Evolutionary conservation across 352 stramenopile genomes (phyloP).

Genomic region (Globisporangium rhizosaccharum): DNA sequence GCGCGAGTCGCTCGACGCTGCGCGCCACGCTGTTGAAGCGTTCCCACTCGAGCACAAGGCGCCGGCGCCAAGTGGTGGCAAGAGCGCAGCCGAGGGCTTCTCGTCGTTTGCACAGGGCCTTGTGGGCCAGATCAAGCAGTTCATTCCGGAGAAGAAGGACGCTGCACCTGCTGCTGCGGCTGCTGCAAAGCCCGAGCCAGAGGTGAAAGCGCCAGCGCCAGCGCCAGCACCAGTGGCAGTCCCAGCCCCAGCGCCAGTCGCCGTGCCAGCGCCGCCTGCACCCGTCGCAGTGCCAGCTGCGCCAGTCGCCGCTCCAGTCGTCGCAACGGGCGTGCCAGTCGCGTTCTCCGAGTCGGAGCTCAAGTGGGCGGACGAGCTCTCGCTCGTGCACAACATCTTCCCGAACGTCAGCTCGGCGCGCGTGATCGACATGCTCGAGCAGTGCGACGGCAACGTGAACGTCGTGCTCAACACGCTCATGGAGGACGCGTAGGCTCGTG

Average conservation of each 20-base stretch:
- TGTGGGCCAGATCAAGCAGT: constrained; percentile 56
- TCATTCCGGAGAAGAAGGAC: constrained; percentile 53
- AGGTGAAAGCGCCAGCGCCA: constrained; percentile 12
- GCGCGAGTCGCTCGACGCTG: constrained; percentile 16
- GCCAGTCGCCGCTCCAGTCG: constrained; percentile 2
- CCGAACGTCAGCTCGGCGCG: constrained; percentile 40
- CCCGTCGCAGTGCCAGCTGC: constrained; percentile 1
- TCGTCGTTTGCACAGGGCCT: constrained; percentile 62
- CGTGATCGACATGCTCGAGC: constrained; percentile 58
- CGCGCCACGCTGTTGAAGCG: not conserved
- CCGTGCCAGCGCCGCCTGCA: constrained; percentile 2
- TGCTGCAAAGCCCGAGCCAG: constrained; percentile 5
- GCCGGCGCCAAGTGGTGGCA: constrained; percentile 21
- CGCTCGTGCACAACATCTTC: constrained; percentile 55
- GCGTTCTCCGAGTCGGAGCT: constrained; percentile 58
- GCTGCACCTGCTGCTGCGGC: not conserved
- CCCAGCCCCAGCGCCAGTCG: constrained; percentile 4
- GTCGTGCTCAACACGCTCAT: constrained; percentile 76
- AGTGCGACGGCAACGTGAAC: constrained; percentile 59
- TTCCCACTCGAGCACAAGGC: not conserved
- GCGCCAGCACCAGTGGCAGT: constrained; percentile 2
- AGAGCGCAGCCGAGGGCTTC: constrained; percentile 43
- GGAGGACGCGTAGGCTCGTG: constrained; percentile 25
- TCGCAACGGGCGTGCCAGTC: constrained; percentile 14
- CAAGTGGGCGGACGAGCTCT: constrained; percentile 69